These are phyloP conservation scores for Fusarium sp. DNA, from an alignment of 2,329 filamentous ascomycete species.

Conservation along the genomic window DNA sequence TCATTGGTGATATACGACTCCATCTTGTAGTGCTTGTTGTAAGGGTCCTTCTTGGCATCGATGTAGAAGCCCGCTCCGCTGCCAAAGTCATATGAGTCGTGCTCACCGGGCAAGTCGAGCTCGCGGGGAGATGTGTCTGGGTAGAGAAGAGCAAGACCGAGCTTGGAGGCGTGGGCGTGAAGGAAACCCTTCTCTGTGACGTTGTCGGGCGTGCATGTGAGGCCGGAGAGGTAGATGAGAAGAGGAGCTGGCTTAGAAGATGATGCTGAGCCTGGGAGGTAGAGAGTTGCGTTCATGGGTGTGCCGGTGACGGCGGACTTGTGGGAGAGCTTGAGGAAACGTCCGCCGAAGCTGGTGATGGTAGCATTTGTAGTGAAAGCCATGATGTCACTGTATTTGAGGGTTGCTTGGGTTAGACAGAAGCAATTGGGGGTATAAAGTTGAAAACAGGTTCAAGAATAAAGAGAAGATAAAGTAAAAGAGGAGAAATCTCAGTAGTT, in stretches of 20 bases:
- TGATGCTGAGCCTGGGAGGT: conserved; percentile 79
- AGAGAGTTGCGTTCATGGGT: conserved; percentile 93
- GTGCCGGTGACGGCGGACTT: conserved; percentile 80
- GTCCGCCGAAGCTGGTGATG: conserved; percentile 92
- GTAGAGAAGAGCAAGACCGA: conserved; percentile 91
- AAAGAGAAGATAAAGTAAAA: neutral
- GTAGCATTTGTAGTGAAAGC: conserved; percentile 88
- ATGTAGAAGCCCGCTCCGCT: conserved; percentile 94
- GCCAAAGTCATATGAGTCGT: conserved; percentile 92
- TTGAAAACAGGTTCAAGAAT: neutral
- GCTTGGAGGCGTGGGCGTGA: conserved; percentile 80
- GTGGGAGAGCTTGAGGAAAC: conserved; percentile 94
- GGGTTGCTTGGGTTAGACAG: neutral
- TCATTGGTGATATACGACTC: conserved; percentile 91
- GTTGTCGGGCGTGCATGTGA: conserved; percentile 95
- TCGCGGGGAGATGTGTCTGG: conserved; percentile 95
- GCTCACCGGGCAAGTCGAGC: conserved; percentile 81
- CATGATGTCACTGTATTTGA: conserved; percentile 62
- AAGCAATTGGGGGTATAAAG: conserved; percentile 7
- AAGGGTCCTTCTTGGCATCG: conserved; percentile 82
- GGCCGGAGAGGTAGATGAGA: conserved; percentile 90
- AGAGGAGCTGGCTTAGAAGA: conserved; percentile 72
- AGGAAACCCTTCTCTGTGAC: conserved; percentile 88
- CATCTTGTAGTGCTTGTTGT: conserved; percentile 86
- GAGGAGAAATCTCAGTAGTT: conserved; percentile 7